Percentiles rank a stretch among this genome's conserved stretches.
Evolutionary conservation across 306 rosid genomes (phyloP).

Genomic region (Cicer yamashitae): DNA sequence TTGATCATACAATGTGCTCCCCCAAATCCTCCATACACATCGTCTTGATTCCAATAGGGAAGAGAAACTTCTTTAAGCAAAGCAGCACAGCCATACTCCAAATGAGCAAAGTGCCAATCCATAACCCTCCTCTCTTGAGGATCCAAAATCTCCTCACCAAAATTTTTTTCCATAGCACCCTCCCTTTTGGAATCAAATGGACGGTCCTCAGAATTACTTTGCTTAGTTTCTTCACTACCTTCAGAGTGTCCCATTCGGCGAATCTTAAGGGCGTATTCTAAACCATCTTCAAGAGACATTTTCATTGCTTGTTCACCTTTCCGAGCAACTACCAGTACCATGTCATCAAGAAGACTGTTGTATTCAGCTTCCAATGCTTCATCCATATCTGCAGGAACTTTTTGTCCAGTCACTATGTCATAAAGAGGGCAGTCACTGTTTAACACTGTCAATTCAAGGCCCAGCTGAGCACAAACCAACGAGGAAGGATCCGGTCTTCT

Average conservation of each 20-base stretch:
- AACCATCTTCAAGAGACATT: slow-evolving; percentile 98
- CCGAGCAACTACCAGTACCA: slow-evolving; percentile 82
- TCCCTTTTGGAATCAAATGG: slow-evolving; percentile 46
- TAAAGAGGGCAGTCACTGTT: slow-evolving; percentile 98
- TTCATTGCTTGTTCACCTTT: slow-evolving; percentile 83
- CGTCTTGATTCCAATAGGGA: slow-evolving; percentile 99
- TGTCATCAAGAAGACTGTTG: slow-evolving; percentile 97
- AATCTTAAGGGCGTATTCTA: slow-evolving; percentile 85
- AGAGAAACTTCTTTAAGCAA: slow-evolving; percentile 90
- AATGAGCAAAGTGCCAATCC: slow-evolving; percentile 99
- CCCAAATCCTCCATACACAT: slow-evolving; percentile 98
- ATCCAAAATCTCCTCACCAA: slow-evolving; percentile 66
- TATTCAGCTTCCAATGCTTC: slow-evolving; percentile 94
- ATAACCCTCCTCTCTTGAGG: slow-evolving; percentile 97
- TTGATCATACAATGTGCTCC: slow-evolving; percentile 99
- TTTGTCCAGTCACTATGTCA: slow-evolving; percentile 77
- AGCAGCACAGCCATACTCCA: slow-evolving; percentile 99
- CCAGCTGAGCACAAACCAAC: slow-evolving; percentile 93
- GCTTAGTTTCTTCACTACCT: slow-evolving; percentile 56
- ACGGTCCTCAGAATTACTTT: slow-evolving; percentile 46
- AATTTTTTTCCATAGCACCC: slow-evolving; percentile 40
- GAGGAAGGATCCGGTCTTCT: slow-evolving; percentile 99
- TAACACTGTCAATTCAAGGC: slow-evolving; percentile 87
- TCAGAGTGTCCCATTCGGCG: slow-evolving; percentile 67
- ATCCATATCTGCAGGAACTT: slow-evolving; percentile 92